Evolutionary conservation across 208 protist species (phyloP).

Genomic region (Crithidia brevicula): DNA sequence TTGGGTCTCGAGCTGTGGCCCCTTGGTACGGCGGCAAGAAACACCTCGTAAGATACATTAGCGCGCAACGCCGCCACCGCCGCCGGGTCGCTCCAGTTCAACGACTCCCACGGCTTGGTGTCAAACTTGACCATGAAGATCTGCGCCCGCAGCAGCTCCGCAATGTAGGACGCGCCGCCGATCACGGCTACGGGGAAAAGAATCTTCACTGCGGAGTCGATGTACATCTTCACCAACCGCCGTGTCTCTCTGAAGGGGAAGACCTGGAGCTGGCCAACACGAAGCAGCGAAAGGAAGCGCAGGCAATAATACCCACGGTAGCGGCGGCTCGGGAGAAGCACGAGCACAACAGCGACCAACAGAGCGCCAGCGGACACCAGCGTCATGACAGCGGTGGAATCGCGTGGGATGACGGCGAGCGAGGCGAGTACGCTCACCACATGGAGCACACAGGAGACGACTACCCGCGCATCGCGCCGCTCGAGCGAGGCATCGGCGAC

Average conservation of each 20-base stretch:
- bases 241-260: conserved; percentile 43
- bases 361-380: conserved; percentile 37
- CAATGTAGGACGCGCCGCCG: conserved; percentile 49
- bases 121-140: conserved; percentile 56
- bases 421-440: conserved; percentile 47
- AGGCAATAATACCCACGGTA: conserved; percentile 45
- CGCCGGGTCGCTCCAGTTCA: conserved; percentile 30
- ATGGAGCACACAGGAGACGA: conserved; percentile 52
- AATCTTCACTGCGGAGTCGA: conserved; percentile 46
- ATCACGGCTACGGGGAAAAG: conserved; percentile 57
- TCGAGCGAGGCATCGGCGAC: conserved; percentile 39
- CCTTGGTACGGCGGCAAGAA: conserved; percentile 32
- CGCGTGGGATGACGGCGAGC: conserved; percentile 52
- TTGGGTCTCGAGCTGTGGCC: conserved; percentile 39
- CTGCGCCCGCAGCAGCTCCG: conserved; percentile 72
- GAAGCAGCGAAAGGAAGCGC: conserved; percentile 70
- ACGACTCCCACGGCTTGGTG: conserved; percentile 7
- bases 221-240: conserved; percentile 53
- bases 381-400: conserved; percentile 59
- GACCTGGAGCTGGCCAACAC: conserved; percentile 65
- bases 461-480: conserved; percentile 19
- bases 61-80: conserved; percentile 17
- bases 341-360: conserved; percentile 37
- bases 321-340: conserved; percentile 23
- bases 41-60: conserved; percentile 40